Evolutionary conservation across 305 asterid genomes (phyloP).

Genomic region (Fraxinus ornus): DNA sequence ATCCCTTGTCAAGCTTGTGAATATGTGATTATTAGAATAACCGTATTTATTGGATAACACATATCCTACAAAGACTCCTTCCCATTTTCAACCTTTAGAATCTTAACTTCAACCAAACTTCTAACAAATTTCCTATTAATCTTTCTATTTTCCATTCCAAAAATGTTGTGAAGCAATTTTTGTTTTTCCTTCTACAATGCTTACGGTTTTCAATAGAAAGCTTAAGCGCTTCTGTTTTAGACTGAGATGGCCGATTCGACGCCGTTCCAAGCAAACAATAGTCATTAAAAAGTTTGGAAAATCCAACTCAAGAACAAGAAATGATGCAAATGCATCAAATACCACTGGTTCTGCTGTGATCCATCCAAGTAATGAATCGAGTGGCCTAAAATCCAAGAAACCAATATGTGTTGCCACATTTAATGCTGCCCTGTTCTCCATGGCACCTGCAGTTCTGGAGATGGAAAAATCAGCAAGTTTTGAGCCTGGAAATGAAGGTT

Average conservation of each 20-base stretch:
- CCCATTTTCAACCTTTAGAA: constrained; percentile 24
- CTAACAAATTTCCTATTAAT: constrained; percentile 3
- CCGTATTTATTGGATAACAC: neutral
- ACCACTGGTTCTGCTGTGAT: constrained; percentile 59
- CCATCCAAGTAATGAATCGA: constrained; percentile 53
- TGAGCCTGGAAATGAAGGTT: constrained; percentile 34
- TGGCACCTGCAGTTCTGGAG: constrained; percentile 80
- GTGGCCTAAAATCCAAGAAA: constrained; percentile 30
- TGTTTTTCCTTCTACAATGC: constrained; percentile 33
- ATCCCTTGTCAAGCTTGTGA: neutral
- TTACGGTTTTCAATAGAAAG: constrained; percentile 47
- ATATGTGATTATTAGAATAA: neutral
- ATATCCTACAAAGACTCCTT: constrained; percentile 20
- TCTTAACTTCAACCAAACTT: constrained; percentile 28
- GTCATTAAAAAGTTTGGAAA: constrained; percentile 56
- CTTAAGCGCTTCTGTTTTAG: constrained; percentile 51
- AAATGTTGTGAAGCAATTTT: neutral
- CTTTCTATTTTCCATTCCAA: constrained; percentile 24
- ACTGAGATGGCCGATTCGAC: constrained; percentile 61
- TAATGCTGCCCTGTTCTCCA: constrained; percentile 95
- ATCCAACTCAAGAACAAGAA: constrained; percentile 41
- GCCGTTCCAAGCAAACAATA: constrained; percentile 57
- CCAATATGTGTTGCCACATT: constrained; percentile 63
- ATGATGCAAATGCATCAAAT: constrained; percentile 24
- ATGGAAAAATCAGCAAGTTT: constrained; percentile 31